phyloP scores from a whole-genome alignment of 306 rosid genomes.

The Canavalia gladiata region DNA sequence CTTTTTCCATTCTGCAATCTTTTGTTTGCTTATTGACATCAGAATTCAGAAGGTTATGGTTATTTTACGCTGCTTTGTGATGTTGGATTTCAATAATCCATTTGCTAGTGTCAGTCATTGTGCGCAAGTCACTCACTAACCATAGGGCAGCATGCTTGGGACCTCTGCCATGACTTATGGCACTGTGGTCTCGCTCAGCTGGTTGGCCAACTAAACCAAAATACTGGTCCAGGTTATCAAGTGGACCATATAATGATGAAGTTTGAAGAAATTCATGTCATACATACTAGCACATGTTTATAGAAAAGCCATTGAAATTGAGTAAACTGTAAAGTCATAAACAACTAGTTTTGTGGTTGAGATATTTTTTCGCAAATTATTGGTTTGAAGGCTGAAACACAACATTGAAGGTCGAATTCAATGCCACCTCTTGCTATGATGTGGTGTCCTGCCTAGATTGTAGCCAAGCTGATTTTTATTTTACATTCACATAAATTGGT shows the following conservation, averaged over 20 bases:
- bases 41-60: conserved; percentile 28
- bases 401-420: conserved; percentile 35
- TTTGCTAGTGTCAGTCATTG: conserved; percentile 31
- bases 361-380: conserved; percentile 20
- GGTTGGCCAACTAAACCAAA: conserved; percentile 37
- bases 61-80: conserved; percentile 28
- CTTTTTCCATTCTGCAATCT: conserved; percentile 40
- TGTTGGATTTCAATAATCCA: conserved; percentile 30
- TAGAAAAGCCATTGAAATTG: conserved; percentile 27
- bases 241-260: conserved; percentile 35
- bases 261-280: conserved; percentile 18
- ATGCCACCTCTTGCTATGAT: conserved; percentile 24
- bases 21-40: conserved; percentile 43
- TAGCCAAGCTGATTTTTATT: conserved; percentile 26
- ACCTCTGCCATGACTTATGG: conserved; percentile 14
- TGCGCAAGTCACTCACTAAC: conserved; percentile 31
- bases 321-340: conserved; percentile 22
- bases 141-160: conserved; percentile 46
- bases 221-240: conserved; percentile 41
- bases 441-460: not conserved
- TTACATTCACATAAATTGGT: conserved; percentile 13
- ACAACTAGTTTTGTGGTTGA: conserved; percentile 7
- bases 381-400: conserved; percentile 29
- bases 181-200: conserved; percentile 30
- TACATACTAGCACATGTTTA: conserved; percentile 3